Base-by-base conservation (phyloP, 2,329 filamentous ascomycete species). In the Penicillium sp. region DNA sequence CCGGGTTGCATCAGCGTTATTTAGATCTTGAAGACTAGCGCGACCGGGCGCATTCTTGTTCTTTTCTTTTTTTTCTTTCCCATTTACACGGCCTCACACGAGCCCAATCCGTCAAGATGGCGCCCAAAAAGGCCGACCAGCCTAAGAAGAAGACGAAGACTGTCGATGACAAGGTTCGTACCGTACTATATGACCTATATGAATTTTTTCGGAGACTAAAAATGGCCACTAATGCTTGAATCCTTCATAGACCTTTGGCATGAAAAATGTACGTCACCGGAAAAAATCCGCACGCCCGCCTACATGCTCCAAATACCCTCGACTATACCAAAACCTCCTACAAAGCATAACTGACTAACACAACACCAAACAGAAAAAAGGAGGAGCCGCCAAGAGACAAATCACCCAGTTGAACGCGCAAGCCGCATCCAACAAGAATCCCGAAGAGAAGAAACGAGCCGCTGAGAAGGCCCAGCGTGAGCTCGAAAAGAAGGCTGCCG, bases 401-500 rank as follows among this genome's bases (percentile, higher is more conserved):
- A 98, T 99, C 73, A 88, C 90, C 57, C 90, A 92, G 69, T 85
- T 99, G 74, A 80, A 87, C 65, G 84, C 87, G 47, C 89, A 92
- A 68, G 84, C 87, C 52, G 87, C 89, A 65, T 83, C 84, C 55
- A 87, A 89, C 67, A 91, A 91, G 60, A 89, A 84, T n/a, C 86
- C 91, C 22, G 93, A 97, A 56, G 89, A 95, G 75, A 98, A 97
- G 82, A 84, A 83, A 68, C 96, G 87, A 72, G 83, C 84, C 51
- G 85, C 85, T 37, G 84, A 87, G 65, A 87, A 86, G 71, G 68
- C 82, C 39, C 80, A 82, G 66, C 86, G 87, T 52, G 91, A 93
- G 76, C 89, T 88, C 68, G 95, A 99, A 75, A 98, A 98, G 85
- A 87, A 84, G 72, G 95, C 95, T 1, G 88, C 92, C 3, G 95